Base-by-base conservation (phyloP, 345 rosid species). In the Citrus reticulata region DNA sequence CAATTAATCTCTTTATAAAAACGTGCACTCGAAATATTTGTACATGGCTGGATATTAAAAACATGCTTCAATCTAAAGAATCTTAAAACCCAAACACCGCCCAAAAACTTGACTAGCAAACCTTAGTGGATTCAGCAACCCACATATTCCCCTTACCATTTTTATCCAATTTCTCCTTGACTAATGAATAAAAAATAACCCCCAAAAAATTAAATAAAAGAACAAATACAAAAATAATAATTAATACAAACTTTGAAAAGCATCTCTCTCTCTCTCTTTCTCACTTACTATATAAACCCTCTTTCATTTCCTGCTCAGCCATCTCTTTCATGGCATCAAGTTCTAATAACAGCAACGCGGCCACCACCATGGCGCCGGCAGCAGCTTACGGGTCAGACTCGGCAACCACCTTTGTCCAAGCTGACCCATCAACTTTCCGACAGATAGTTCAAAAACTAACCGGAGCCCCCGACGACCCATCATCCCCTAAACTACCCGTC, bases 381-480 rank as follows among this genome's bases (percentile, higher is more conserved):
- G 40, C 86, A 46, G 59, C 77, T 72, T 88, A 84, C 70, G 87
- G 89, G 60, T 68, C 88, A 77, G 93, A 93, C 79, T 76, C 84
- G 24, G 61, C 81, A 9, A 95, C 96, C 78, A 93, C 95, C 81
- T 93, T 95, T 70, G 95, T 95, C 78, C 95, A 95, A 78, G 96
- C 97, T 57, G 91, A 95, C 77, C 95, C 97, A 6, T 91, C 95
- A 19, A 93, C 80, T 60, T 95, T 95, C 89, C 94, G 97, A 1
- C 78, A 92, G 84, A 89, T 95, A 60, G 98, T 95, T 73, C 98
- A 95, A 79, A 88, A 87, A 79, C 95, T 95, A 55, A 95, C 98
- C 35, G 98, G 98, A 30, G 92, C 95, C 55, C 82, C 88, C 3
- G 94, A 89, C 9, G 83, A 85, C 40, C 63, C 87, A 46, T 65